phyloP scores from a whole-genome alignment of 352 stramenopile species.

The Peronospora belbahrii region DNA sequence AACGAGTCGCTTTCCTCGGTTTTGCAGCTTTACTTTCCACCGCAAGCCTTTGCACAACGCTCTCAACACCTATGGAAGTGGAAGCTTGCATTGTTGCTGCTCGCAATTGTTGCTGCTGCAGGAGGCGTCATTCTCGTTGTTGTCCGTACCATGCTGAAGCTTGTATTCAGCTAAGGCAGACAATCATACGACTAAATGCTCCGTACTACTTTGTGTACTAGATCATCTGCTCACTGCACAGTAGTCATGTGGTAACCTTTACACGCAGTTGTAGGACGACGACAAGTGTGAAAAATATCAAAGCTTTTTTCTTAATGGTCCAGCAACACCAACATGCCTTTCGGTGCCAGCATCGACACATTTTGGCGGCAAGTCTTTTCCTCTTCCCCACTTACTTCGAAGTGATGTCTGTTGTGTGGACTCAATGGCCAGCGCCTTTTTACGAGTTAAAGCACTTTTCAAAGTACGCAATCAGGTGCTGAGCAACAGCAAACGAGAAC shows the following conservation, averaged over 20 bases:
- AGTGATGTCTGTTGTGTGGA: neutral
- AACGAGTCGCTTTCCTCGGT: slow-evolving; percentile 43
- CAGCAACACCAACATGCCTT: neutral
- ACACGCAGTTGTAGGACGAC: neutral
- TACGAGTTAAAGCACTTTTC: slow-evolving; percentile 65
- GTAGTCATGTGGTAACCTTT: too few species aligned
- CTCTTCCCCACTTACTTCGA: too few species aligned
- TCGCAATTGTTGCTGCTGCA: slow-evolving; percentile 29
- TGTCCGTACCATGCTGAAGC: slow-evolving; percentile 8
- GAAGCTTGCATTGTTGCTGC: slow-evolving; percentile 44
- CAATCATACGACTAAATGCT: neutral
- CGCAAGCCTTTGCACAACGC: slow-evolving; percentile 47
- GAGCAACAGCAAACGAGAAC: slow-evolving; percentile 93
- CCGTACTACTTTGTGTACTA: too few species aligned
- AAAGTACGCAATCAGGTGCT: slow-evolving; percentile 93
- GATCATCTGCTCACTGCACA: too few species aligned
- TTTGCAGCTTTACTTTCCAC: slow-evolving; percentile 61
- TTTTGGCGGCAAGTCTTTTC: neutral
- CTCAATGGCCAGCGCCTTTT: slow-evolving; percentile 3
- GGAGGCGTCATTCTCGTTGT: slow-evolving; percentile 17
- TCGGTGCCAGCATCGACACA: neutral
- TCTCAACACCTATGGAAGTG: slow-evolving; percentile 55
- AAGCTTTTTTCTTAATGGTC: neutral
- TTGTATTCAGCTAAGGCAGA: slow-evolving; percentile 10
- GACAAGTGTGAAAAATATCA: too few species aligned